Evolutionary conservation across 257 asterid species (phyloP).

Genomic region (Lithospermum erythrorhizon): DNA sequence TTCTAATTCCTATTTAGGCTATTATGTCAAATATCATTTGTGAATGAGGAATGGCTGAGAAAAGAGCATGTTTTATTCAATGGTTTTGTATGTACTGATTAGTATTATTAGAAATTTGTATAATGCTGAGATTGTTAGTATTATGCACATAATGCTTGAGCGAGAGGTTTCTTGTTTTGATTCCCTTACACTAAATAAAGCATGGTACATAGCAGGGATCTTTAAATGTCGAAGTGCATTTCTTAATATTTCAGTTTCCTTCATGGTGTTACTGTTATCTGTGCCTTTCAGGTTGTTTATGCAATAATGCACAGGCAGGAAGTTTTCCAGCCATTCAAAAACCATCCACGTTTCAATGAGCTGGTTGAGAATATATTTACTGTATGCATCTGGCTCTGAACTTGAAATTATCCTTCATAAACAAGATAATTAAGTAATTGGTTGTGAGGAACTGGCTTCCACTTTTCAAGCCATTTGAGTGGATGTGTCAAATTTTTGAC

Average conservation of each 20-base stretch:
- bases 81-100: too few species aligned
- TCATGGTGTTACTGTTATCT: slow-evolving; percentile 9
- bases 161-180: not conserved
- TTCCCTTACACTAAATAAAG: not conserved
- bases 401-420: not conserved
- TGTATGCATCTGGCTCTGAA: slow-evolving; percentile 26
- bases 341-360: slow-evolving; percentile 86
- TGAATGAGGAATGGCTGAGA: too few species aligned
- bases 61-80: too few species aligned
- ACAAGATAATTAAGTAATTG: not conserved
- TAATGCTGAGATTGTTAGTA: not conserved
- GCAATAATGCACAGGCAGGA: slow-evolving; percentile 97
- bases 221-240: not conserved
- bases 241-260: not conserved
- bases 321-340: slow-evolving; percentile 82
- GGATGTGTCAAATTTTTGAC: not conserved
- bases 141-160: not conserved
- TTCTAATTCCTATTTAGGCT: not conserved
- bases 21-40: too few species aligned
- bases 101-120: too few species aligned
- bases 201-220: not conserved
- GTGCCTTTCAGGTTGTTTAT: slow-evolving; percentile 61
- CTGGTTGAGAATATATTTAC: slow-evolving; percentile 79
- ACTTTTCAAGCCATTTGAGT: not conserved
- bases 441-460: not conserved